Evolutionary conservation across 495 filamentous ascomycete genomes (phyloP).

Genomic region (Hyphodiscus hymeniophilus): DNA sequence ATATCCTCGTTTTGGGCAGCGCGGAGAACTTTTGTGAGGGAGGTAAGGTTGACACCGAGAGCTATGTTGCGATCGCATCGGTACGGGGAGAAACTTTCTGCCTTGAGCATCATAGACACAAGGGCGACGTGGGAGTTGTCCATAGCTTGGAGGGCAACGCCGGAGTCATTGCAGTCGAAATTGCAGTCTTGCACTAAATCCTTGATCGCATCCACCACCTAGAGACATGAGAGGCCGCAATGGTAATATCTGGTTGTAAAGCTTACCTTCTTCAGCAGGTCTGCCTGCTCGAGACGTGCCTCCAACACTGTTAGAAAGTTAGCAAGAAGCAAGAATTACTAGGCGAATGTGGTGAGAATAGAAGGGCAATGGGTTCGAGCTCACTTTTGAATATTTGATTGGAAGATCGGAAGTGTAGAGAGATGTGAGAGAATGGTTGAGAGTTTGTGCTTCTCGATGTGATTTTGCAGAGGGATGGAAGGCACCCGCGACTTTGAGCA

Average conservation of each 20-base stretch:
- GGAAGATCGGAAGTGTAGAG: not conserved
- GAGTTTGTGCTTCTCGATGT: not conserved
- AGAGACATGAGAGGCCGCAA: slow-evolving; percentile 7
- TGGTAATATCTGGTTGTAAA: not conserved
- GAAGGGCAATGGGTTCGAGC: not conserved
- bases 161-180: slow-evolving; percentile 99
- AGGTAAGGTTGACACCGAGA: slow-evolving; percentile 91
- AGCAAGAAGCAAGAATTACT: not conserved
- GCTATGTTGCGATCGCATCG: slow-evolving; percentile 99
- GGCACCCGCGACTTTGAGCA: not conserved
- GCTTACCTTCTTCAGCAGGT: slow-evolving; percentile 87
- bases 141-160: slow-evolving; percentile 98
- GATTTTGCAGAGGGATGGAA: not conserved
- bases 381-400: slow-evolving; percentile 2
- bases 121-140: slow-evolving; percentile 99
- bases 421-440: not conserved
- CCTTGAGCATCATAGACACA: slow-evolving; percentile 96
- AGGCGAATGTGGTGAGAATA: not conserved
- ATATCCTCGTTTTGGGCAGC: slow-evolving; percentile 93
- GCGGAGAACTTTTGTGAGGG: slow-evolving; percentile 94
- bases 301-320: slow-evolving; percentile 64
- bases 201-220: slow-evolving; percentile 99
- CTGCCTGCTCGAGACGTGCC: slow-evolving; percentile 90
- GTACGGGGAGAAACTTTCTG: slow-evolving; percentile 91
- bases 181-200: slow-evolving; percentile 99